Conservation (phyloP, 768 basidiomycete genomes). For the Gloeophyllum trabeum region DNA sequence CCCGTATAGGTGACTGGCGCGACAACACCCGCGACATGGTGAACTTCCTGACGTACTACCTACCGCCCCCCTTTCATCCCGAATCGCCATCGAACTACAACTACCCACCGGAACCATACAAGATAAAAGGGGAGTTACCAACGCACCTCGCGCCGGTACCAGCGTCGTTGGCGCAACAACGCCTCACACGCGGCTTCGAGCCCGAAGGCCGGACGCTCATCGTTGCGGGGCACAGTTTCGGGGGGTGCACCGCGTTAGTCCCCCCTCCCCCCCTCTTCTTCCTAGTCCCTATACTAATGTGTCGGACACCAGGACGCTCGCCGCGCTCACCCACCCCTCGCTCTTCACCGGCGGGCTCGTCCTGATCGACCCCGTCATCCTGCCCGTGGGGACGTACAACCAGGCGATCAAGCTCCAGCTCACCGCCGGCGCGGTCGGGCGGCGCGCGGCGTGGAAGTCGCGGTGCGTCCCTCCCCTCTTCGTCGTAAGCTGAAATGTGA, state of each 20-base stretch:
- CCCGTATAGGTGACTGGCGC: constrained; percentile 54
- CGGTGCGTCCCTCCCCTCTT: constrained; percentile 24
- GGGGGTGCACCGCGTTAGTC: too few species aligned
- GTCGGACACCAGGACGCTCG: too few species aligned
- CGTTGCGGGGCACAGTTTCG: too few species aligned
- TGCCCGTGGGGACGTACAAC: constrained; percentile 6
- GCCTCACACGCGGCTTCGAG: too few species aligned
- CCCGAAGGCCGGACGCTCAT: too few species aligned
- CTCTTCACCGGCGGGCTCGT: constrained; percentile 66
- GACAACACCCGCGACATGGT: constrained; percentile 72
- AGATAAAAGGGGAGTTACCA: constrained; percentile 34
- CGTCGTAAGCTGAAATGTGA: not conserved
- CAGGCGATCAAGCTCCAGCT: constrained; percentile 1
- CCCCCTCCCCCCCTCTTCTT: too few species aligned
- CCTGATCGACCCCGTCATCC: constrained; percentile 72
- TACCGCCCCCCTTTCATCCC: constrained; percentile 28
- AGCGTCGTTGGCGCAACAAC: too few species aligned
- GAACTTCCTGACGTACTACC: constrained; percentile 62
- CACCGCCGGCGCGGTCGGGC: constrained; percentile 34
- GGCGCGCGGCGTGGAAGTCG: constrained; percentile 56
- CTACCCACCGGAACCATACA: too few species aligned
- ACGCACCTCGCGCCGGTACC: too few species aligned
- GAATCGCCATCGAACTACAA: too few species aligned
- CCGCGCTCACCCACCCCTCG: constrained; percentile 47
- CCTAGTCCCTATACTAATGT: too few species aligned